These are phyloP conservation scores for Aspergillus sclerotioniger DNA, from an alignment of 495 filamentous ascomycete genomes.

Conservation along the genomic window DNA sequence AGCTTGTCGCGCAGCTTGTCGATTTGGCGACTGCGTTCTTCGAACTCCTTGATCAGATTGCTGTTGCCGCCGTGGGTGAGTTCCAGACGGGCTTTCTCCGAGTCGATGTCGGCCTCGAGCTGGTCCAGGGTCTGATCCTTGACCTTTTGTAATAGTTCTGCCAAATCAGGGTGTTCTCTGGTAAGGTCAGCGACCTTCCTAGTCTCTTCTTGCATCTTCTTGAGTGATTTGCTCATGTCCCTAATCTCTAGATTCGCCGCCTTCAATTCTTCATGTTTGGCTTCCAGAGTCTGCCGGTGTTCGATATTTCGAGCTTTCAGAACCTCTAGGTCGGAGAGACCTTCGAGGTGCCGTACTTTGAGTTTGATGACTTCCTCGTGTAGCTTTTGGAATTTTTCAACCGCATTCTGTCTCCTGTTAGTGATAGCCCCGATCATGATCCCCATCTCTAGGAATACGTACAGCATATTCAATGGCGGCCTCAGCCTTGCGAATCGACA, in stretches of 20 bases:
- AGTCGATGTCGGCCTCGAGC: constrained; percentile 70
- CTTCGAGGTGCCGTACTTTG: constrained; percentile 71
- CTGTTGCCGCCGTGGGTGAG: constrained; percentile 78
- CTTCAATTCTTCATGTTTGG: constrained; percentile 38
- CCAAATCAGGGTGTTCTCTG: constrained; percentile 23
- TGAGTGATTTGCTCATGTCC: constrained; percentile 30
- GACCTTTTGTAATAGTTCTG: constrained; percentile 34
- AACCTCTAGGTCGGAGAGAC: constrained; percentile 67
- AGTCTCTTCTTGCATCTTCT: constrained; percentile 35
- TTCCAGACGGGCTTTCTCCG: constrained; percentile 69
- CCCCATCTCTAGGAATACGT: constrained; percentile 20
- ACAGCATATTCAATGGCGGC: constrained; percentile 64
- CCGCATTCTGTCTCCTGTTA: constrained; percentile 47
- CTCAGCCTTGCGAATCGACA: constrained; percentile 61
- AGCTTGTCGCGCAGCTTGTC: constrained; percentile 52
- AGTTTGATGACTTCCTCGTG: constrained; percentile 65
- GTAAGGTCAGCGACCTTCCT: constrained; percentile 22
- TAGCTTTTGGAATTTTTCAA: constrained; percentile 55
- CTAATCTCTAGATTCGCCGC: constrained; percentile 32
- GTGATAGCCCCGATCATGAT: constrained; percentile 2
- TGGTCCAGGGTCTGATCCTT: constrained; percentile 55
- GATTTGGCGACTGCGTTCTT: constrained; percentile 63
- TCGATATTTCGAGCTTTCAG: constrained; percentile 61
- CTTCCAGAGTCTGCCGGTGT: constrained; percentile 53
- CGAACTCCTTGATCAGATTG: constrained; percentile 73